These are phyloP conservation scores for Komagataella ulmi DNA, from an alignment of 805 yeast species.

Conservation along the genomic window DNA sequence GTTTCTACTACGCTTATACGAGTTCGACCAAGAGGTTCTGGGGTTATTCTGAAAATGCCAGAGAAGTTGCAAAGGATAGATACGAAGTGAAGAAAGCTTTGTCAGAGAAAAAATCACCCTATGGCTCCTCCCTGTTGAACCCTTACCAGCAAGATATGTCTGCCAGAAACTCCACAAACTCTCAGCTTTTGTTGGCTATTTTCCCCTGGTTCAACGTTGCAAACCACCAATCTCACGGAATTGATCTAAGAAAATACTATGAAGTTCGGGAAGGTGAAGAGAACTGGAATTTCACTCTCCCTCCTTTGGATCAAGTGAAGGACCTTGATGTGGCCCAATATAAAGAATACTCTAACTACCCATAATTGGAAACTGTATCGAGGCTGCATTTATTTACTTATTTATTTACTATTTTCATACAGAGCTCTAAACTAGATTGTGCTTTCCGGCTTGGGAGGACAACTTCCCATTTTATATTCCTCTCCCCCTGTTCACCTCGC, in stretches of 20 bases:
- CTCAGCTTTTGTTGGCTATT: conserved; percentile 43
- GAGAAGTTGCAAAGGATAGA: conserved; percentile 64
- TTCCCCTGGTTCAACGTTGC: conserved; percentile 79
- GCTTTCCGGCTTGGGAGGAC: not conserved
- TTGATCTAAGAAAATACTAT: conserved; percentile 47
- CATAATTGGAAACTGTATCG: not conserved
- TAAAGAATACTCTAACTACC: conserved; percentile 7
- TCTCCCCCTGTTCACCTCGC: no score
- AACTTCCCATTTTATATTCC: no score
- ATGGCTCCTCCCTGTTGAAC: conserved; percentile 49
- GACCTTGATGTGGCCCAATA: conserved; percentile 10
- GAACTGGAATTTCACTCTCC: conserved; percentile 36
- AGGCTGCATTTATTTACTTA: not conserved
- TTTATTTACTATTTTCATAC: not conserved
- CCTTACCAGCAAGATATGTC: conserved; percentile 65
- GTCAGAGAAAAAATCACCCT: conserved; percentile 52
- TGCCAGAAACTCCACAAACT: conserved; percentile 64
- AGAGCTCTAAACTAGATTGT: not conserved
- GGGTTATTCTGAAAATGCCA: conserved; percentile 61
- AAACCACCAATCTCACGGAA: conserved; percentile 73
- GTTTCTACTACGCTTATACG: conserved; percentile 60
- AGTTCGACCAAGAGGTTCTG: conserved; percentile 59
- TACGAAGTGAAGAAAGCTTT: conserved; percentile 57
- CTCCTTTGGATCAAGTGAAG: conserved; percentile 36
- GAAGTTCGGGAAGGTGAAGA: conserved; percentile 47